Conservation (phyloP, 2,329 filamentous ascomycete species). For the Corynespora cassiicola region DNA sequence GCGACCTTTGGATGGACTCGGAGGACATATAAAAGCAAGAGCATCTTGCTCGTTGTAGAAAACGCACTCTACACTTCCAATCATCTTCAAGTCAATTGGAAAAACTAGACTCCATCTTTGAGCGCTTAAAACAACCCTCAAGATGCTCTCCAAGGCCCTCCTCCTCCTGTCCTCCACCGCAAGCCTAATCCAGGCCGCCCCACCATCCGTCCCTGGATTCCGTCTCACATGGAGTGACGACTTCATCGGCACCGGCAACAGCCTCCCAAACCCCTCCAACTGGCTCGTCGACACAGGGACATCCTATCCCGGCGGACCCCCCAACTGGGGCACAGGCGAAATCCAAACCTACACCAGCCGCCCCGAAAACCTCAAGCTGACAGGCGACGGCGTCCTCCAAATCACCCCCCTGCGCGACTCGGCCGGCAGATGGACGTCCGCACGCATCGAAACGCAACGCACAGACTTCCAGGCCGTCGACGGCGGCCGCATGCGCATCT, state of each 20-base stretch:
- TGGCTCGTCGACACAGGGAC: constrained; percentile 13
- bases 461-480: constrained; percentile 9
- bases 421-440: constrained; percentile 8
- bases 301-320: constrained; percentile 10
- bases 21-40: too few relatives aligned
- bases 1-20: too few relatives aligned
- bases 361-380: constrained; percentile 8
- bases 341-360: constrained; percentile 11
- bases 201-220: constrained; percentile 2
- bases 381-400: constrained; percentile 6
- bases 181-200: constrained; percentile 2
- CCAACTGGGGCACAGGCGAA: constrained; percentile 11
- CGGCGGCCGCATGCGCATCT: constrained; percentile 10
- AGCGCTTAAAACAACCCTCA: too few relatives aligned
- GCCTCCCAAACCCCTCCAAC: constrained; percentile 7
- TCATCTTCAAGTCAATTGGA: too few relatives aligned
- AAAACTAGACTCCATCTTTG: too few relatives aligned
- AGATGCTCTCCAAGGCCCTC: constrained; percentile 5
- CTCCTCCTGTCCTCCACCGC: constrained; percentile 1
- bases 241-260: constrained; percentile 5
- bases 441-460: constrained; percentile 12
- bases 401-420: constrained; percentile 8
- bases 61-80: too few relatives aligned
- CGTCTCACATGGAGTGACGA: constrained; percentile 12
- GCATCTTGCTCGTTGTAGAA: too few relatives aligned